Conservation (phyloP, 345 rosid genomes). For the Rhizophora mangle region DNA sequence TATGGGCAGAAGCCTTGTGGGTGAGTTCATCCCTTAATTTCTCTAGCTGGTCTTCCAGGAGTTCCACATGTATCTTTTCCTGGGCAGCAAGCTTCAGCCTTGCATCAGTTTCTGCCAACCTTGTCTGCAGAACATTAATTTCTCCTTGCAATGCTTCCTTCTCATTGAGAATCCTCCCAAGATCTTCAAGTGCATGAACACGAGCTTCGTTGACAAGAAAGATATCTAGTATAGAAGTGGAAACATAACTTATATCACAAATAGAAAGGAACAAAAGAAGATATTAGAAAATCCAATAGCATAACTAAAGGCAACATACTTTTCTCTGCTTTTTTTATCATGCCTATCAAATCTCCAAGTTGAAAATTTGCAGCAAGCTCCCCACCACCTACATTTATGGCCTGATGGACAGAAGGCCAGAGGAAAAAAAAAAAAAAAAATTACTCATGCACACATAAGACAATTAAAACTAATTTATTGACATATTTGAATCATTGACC, state of each 20-base stretch:
- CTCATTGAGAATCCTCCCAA: constrained; percentile 58
- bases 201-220: constrained; percentile 83
- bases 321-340: constrained; percentile 83
- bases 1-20: constrained; percentile 31
- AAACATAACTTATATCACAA: constrained; percentile 5
- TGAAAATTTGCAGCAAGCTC: constrained; percentile 47
- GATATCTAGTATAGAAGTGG: constrained; percentile 51
- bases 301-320: constrained; percentile 41
- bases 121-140: constrained; percentile 62
- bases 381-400: constrained; percentile 40
- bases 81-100: constrained; percentile 67
- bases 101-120: constrained; percentile 86
- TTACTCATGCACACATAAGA: not conserved
- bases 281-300: constrained; percentile 6
- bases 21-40: constrained; percentile 55
- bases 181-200: constrained; percentile 68
- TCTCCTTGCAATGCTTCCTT: constrained; percentile 77
- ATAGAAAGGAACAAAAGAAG: not conserved
- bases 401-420: constrained; percentile 36
- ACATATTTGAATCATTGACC: not conserved
- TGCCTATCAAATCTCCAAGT: constrained; percentile 57
- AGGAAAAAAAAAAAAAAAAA: not conserved
- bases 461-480: not conserved
- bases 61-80: constrained; percentile 66
- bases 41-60: constrained; percentile 68